phyloP scores from a whole-genome alignment of 352 stramenopile species.

The Phytophthora kernoviae region DNA sequence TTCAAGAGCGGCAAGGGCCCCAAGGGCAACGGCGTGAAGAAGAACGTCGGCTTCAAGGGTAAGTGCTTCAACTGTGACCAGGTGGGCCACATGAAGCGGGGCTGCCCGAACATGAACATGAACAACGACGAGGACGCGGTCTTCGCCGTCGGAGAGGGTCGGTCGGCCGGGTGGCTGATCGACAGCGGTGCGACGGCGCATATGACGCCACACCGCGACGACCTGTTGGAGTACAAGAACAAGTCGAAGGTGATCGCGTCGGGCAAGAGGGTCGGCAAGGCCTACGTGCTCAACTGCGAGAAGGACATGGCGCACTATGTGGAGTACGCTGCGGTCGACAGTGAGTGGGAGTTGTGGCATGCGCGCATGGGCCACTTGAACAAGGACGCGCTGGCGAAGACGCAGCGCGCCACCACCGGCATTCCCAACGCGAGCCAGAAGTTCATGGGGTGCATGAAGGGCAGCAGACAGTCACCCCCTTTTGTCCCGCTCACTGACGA shows the following conservation, averaged over 20 bases:
- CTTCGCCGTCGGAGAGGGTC: constrained; percentile 3
- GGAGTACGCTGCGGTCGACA: background rate
- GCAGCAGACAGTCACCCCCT: constrained; percentile 19
- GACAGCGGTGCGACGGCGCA: no score
- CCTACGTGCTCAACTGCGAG: background rate
- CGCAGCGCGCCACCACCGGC: constrained; percentile 11
- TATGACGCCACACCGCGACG: no score
- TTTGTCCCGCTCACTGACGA: constrained; percentile 9
- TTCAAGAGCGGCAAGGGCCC: background rate
- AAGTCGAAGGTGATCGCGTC: background rate
- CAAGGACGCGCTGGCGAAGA: no score
- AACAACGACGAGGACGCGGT: constrained; percentile 2
- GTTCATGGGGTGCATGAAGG: constrained; percentile 25
- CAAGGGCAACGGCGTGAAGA: background rate
- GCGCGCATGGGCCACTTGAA: background rate
- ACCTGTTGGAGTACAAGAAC: background rate
- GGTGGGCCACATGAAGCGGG: constrained; percentile 21
- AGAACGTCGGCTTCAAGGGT: constrained; percentile 4
- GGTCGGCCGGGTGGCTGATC: background rate
- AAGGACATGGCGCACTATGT: background rate
- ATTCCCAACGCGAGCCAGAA: constrained; percentile 7
- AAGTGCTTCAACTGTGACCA: constrained; percentile 17
- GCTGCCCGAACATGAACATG: background rate
- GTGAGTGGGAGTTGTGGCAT: background rate
- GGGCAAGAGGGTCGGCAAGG: no score